Conservation (phyloP, 2,329 filamentous ascomycete species). For the Ploettnerulaceae sp. region DNA sequence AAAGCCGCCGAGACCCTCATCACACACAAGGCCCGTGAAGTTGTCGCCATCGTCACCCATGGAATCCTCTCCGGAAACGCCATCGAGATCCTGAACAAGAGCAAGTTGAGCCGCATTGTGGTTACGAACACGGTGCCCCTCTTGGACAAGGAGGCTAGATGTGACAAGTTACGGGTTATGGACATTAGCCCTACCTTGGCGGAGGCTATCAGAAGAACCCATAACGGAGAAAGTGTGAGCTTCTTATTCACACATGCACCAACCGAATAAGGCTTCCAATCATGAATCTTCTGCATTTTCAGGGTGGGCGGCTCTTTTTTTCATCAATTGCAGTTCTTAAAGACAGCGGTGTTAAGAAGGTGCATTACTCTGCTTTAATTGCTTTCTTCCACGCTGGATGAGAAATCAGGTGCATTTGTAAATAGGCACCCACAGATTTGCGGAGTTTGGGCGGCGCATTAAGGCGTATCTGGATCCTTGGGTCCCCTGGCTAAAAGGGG, state of each 20-base stretch:
- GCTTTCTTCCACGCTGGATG: no score
- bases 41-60: constrained; percentile 93
- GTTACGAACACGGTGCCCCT: constrained; percentile 87
- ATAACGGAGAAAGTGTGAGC: constrained; percentile 63
- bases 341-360: no score
- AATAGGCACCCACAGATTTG: no score
- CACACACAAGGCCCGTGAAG: constrained; percentile 78
- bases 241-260: constrained; percentile 66
- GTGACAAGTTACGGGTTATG: constrained; percentile 80
- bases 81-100: constrained; percentile 67
- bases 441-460: no score
- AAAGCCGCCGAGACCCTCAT: constrained; percentile 90
- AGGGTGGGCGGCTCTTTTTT: neutral
- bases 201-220: constrained; percentile 65
- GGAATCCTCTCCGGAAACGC: constrained; percentile 86
- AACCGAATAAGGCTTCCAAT: constrained; percentile 40
- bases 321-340: no score
- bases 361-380: no score
- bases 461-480: no score
- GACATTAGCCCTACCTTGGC: constrained; percentile 82
- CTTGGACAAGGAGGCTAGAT: constrained; percentile 72
- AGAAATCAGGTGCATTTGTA: no score
- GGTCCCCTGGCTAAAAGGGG: no score
- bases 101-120: constrained; percentile 71
- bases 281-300: no score